Evolutionary conservation across 305 asterid genomes (phyloP), one percentile per base, ranked within the genome.

Genomic region (Solanum aculeatissimum): DNA sequence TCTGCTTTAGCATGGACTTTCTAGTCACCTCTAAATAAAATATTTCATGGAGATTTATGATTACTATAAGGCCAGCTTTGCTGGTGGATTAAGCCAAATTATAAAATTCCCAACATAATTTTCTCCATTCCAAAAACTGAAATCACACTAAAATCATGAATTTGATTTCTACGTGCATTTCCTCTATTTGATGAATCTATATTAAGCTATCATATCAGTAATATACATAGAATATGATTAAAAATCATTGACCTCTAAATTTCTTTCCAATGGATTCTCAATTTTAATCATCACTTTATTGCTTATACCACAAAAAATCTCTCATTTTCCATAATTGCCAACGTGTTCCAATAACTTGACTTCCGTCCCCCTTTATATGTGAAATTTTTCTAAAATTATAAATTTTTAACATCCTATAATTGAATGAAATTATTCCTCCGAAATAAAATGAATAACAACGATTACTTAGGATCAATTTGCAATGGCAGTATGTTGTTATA

Each of bases 71-170:
- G 69, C 32, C 9, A 25, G 38, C 82, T 85, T 88, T 88, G 86
- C 88, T 88, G 86, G 19, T 38, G 84, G 83, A 80, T 81, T 80
- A 88, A 88, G 88, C 87, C 60, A 88, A 51, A 45, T 45, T 40
- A 40, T 40, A 40, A 45, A 45, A 10, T 45, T 23, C 29, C 29
- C 29, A 75, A 10, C 29, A 38, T 23, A 85, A 25, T 77, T 51
- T 53, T 23, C 35, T 83, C 13, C 38, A 55, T 72, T 71, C 43
- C 51, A 54, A 42, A 14, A 72, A 69, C 16, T 65, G n/a, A 38
- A 11, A 29, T 19, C 38, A 19, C 27, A 57, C 42, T 3, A 29
- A 21, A 29, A 5, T 32, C 53, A 40, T 58, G 27, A 3, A 65
- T 8, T 25, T 43, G 47, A 3, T 14, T 8, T 43, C 49, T 47